Percentiles rank a stretch among this genome's conserved stretches.
These are phyloP conservation scores for Candida sanyiensis DNA, from an alignment of 805 yeast species.

Conservation along the genomic window DNA sequence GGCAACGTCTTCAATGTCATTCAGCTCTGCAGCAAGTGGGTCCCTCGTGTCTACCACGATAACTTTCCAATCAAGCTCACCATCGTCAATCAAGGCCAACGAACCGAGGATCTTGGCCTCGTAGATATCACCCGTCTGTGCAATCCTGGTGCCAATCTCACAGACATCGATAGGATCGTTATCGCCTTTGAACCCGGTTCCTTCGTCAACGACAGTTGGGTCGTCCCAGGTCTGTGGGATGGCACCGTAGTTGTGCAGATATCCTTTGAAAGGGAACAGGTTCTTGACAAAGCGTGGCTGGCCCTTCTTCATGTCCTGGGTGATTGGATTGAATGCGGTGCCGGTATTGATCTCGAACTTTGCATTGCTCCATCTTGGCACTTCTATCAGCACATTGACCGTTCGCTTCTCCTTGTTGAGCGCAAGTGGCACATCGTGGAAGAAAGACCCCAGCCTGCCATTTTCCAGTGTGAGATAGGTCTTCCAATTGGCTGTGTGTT, in stretches of 20 bases:
- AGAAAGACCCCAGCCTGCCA: constrained; percentile 22
- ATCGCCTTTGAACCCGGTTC: constrained; percentile 58
- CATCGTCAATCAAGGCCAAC: constrained; percentile 80
- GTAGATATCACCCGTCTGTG: constrained; percentile 57
- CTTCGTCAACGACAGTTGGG: constrained; percentile 52
- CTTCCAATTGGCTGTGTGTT: constrained; percentile 34
- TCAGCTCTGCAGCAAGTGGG: constrained; percentile 53
- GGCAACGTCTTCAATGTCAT: constrained; percentile 65
- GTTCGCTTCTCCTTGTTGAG: constrained; percentile 37
- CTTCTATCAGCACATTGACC: constrained; percentile 67
- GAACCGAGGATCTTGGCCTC: constrained; percentile 70
- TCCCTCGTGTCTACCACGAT: constrained; percentile 65
- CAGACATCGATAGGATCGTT: constrained; percentile 94
- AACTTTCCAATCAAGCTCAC: constrained; percentile 95
- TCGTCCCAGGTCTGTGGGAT: constrained; percentile 97
- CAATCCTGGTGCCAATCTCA: constrained; percentile 55
- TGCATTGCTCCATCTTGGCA: constrained; percentile 79
- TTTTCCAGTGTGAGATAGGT: constrained; percentile 49
- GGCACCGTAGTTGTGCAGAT: constrained; percentile 84
- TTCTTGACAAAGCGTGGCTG: constrained; percentile 71
- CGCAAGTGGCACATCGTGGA: constrained; percentile 66
- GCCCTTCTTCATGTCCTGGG: constrained; percentile 75
- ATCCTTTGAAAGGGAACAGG: constrained; percentile 78
- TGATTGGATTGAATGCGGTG: constrained; percentile 63
- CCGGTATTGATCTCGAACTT: constrained; percentile 70